These are phyloP conservation scores for Tarenaya hassleriana DNA, from an alignment of 345 rosid genomes.

Conservation along the genomic window DNA sequence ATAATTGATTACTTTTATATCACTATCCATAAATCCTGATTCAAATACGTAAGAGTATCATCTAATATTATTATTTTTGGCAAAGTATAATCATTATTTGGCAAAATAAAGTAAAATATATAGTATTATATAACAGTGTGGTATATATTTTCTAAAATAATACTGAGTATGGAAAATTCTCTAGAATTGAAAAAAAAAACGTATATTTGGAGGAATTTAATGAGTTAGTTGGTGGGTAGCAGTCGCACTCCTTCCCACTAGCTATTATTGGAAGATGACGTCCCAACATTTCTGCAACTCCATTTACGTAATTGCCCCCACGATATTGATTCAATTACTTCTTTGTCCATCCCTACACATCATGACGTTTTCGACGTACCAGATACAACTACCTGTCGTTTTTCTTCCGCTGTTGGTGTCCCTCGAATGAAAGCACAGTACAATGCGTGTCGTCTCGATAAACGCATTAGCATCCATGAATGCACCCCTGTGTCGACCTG, in stretches of 20 bases:
- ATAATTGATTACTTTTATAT: too few relatives aligned
- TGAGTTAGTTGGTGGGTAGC: slow-evolving; percentile 28
- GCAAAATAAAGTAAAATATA: too few relatives aligned
- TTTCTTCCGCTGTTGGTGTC: background rate
- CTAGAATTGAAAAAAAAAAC: background rate
- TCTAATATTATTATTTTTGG: too few relatives aligned
- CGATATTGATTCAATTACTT: background rate
- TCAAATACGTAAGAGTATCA: too few relatives aligned
- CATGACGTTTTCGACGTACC: slow-evolving; percentile 5
- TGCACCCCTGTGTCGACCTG: too few relatives aligned
- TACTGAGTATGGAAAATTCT: too few relatives aligned
- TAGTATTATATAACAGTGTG: too few relatives aligned
- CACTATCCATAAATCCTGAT: too few relatives aligned
- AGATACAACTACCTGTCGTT: slow-evolving; percentile 3
- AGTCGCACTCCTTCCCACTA: slow-evolving; percentile 27
- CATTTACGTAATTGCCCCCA: slow-evolving; percentile 9
- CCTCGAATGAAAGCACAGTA: too few relatives aligned
- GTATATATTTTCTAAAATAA: too few relatives aligned
- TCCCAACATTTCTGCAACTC: slow-evolving; percentile 18
- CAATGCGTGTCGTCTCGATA: background rate
- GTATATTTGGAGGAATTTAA: slow-evolving; percentile 15
- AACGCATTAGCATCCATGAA: too few relatives aligned
- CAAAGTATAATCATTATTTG: too few relatives aligned
- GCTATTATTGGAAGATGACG: slow-evolving; percentile 26
- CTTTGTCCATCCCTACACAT: slow-evolving; percentile 7